A percentile compares a stretch with the other conserved stretches of the same genome.
phyloP scores from a whole-genome alignment of 805 yeast genomes.

The Hanseniaspora valbyensis region DNA sequence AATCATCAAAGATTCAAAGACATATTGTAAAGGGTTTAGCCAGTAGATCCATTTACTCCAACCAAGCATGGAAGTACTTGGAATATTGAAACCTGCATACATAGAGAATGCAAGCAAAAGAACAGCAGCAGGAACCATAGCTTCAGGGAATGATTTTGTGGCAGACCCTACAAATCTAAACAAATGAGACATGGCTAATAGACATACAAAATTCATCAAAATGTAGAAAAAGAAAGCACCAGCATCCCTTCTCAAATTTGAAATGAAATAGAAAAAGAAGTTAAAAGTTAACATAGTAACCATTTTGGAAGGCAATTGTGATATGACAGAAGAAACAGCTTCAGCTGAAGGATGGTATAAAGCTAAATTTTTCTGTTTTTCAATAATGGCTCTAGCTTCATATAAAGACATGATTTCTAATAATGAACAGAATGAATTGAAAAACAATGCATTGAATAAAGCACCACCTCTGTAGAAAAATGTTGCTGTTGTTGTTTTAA shows the following conservation, averaged over 20 bases:
- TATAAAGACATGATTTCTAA: constrained; percentile 46
- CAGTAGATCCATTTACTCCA: constrained; percentile 61
- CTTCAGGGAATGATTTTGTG: constrained; percentile 38
- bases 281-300: constrained; percentile 38
- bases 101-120: constrained; percentile 39
- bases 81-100: constrained; percentile 50
- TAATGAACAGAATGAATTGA: constrained; percentile 50
- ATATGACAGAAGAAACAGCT: constrained; percentile 42
- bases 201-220: constrained; percentile 34
- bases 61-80: constrained; percentile 45
- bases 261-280: constrained; percentile 42
- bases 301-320: constrained; percentile 44
- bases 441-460: constrained; percentile 55
- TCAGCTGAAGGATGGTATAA: constrained; percentile 51
- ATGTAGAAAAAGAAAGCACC: constrained; percentile 47
- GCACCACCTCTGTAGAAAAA: constrained; percentile 51
- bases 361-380: constrained; percentile 47
- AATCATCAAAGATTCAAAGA: constrained; percentile 47
- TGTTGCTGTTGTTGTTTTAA: constrained; percentile 31
- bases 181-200: constrained; percentile 44
- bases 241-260: constrained; percentile 39
- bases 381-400: constrained; percentile 48
- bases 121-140: constrained; percentile 49
- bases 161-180: constrained; percentile 45
- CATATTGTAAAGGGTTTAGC: constrained; percentile 46